Conservation (phyloP, 495 filamentous ascomycete species). For the Annulohypoxylon moriforme region DNA sequence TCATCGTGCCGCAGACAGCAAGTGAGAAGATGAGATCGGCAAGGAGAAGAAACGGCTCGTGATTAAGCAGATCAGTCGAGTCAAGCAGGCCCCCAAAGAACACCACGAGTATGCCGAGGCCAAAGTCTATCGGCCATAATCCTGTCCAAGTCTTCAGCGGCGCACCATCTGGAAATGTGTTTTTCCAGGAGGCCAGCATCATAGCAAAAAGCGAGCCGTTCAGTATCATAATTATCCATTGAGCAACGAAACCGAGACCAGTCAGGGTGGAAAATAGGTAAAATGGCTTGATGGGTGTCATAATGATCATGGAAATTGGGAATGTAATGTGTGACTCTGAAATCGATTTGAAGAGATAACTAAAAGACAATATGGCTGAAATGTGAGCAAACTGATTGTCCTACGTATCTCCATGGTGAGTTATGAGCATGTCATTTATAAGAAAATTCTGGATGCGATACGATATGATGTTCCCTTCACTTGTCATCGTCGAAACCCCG, state of each 20-base stretch:
- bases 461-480: background rate
- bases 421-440: background rate
- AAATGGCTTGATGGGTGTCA: background rate
- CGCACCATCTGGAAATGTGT: conserved; percentile 11
- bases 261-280: conserved; percentile 9
- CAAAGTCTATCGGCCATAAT: conserved; percentile 24
- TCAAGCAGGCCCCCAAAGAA: conserved; percentile 24
- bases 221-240: conserved; percentile 21
- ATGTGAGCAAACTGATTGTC: background rate
- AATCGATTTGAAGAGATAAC: too few relatives aligned
- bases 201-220: conserved; percentile 21
- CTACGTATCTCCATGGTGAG: background rate
- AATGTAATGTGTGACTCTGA: too few relatives aligned
- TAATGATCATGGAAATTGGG: background rate
- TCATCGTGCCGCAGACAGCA: conserved; percentile 19
- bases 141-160: conserved; percentile 26
- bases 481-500: background rate
- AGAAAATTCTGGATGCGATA: background rate
- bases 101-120: conserved; percentile 12
- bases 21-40: conserved; percentile 27
- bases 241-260: conserved; percentile 8
- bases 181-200: conserved; percentile 17
- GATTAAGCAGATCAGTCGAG: background rate
- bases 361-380: background rate
- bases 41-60: conserved; percentile 20